phyloP scores from a whole-genome alignment of 2,329 filamentous ascomycete genomes.

The Cladorrhinum sp. region DNA sequence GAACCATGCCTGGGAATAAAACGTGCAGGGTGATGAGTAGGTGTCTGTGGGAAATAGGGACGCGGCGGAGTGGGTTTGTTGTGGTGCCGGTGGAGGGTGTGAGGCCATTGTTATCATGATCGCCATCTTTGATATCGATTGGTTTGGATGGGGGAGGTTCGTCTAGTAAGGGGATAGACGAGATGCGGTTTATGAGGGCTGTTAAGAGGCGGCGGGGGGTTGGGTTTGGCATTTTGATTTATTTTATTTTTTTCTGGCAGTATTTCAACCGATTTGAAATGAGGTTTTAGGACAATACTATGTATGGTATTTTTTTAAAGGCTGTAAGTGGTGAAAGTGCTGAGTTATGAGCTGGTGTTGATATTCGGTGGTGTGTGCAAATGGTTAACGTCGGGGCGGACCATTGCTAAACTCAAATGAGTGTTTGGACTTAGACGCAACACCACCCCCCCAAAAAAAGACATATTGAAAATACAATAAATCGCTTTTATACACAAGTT shows the following conservation, averaged over 20 bases:
- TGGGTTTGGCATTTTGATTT: constrained; percentile 31
- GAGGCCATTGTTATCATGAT: too few relatives aligned
- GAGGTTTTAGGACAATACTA: too few relatives aligned
- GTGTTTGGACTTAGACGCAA: not conserved
- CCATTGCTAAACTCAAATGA: not conserved
- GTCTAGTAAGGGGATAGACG: constrained; percentile 28
- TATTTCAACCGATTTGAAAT: too few relatives aligned
- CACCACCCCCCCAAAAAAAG: not conserved
- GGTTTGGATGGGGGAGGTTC: not conserved
- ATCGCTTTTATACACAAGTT: not conserved
- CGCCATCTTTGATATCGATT: not conserved
- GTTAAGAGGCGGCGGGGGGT: constrained; percentile 46
- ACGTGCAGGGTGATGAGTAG: constrained; percentile 79
- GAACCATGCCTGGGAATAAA: constrained; percentile 74
- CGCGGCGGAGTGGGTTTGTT: constrained; percentile 36
- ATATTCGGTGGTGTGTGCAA: not conserved
- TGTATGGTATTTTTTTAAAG: too few relatives aligned
- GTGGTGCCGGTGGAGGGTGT: too few relatives aligned
- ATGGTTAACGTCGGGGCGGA: not conserved
- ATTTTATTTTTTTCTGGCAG: not conserved
- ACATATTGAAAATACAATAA: not conserved
- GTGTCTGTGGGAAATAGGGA: constrained; percentile 43
- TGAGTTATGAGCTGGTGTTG: too few relatives aligned
- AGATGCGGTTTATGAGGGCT: constrained; percentile 45
- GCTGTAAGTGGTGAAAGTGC: too few relatives aligned